A percentile compares a stretch with the other conserved stretches of the same genome.
Evolutionary conservation across 805 yeast species (phyloP).

Genomic region (Candida tallmaniae): DNA sequence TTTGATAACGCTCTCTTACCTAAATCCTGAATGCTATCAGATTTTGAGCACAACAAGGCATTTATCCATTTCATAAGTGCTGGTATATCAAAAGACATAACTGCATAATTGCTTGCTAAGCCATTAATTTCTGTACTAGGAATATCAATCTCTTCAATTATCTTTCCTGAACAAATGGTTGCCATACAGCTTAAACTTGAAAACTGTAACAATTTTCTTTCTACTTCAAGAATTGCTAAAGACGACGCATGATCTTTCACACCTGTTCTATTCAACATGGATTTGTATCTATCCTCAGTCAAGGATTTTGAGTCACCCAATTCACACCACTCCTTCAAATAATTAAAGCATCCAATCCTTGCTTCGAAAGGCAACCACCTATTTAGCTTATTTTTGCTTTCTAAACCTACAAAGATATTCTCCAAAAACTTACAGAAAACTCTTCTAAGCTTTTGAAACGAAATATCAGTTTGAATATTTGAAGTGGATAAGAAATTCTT

Average conservation of each 20-base stretch:
- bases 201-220: slow-evolving; percentile 61
- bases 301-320: slow-evolving; percentile 62
- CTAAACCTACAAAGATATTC: slow-evolving; percentile 58
- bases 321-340: slow-evolving; percentile 93
- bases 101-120: slow-evolving; percentile 7
- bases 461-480: slow-evolving; percentile 58
- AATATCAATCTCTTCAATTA: slow-evolving; percentile 45
- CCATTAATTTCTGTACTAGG: slow-evolving; percentile 40
- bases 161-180: slow-evolving; percentile 68
- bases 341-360: slow-evolving; percentile 74
- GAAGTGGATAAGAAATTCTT: slow-evolving; percentile 56
- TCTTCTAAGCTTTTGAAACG: slow-evolving; percentile 71
- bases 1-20: slow-evolving; percentile 73
- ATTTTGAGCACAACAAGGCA: slow-evolving; percentile 56
- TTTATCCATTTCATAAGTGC: slow-evolving; percentile 79
- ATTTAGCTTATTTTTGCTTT: slow-evolving; percentile 32
- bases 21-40: slow-evolving; percentile 51
- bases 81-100: slow-evolving; percentile 65
- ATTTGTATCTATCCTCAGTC: slow-evolving; percentile 61
- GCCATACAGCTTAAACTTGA: slow-evolving; percentile 85
- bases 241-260: slow-evolving; percentile 44
- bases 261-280: slow-evolving; percentile 46
- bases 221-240: slow-evolving; percentile 76
- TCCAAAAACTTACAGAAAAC: slow-evolving; percentile 82
- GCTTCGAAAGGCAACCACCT: slow-evolving; percentile 83